phyloP scores from a whole-genome alignment of 139 green algal genomes.

The Eudorina sp. region DNA sequence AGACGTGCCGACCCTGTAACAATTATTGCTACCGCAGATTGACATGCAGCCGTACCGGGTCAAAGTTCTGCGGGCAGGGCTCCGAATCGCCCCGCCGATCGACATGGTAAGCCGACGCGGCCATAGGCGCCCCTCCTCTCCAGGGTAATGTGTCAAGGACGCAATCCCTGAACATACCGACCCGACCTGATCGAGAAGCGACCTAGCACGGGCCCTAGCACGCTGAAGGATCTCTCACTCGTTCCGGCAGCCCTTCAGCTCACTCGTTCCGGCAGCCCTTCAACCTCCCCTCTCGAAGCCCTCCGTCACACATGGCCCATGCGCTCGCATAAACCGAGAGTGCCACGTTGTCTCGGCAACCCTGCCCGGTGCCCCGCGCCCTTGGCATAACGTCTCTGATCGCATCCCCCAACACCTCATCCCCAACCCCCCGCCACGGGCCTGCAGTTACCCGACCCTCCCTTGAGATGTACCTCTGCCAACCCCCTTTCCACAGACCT shows the following conservation, averaged over 20 bases:
- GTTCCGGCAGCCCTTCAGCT: background rate
- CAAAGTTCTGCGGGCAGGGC: constrained; percentile 11
- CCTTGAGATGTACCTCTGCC: background rate
- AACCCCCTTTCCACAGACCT: background rate
- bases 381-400: too few species aligned
- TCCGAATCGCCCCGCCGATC: background rate
- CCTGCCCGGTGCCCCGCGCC: too few species aligned
- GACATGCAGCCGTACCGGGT: constrained; percentile 20
- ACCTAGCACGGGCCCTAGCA: background rate
- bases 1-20: too few species aligned
- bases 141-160: background rate
- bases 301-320: too few species aligned
- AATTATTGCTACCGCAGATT: background rate
- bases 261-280: background rate
- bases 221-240: background rate
- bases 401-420: too few species aligned
- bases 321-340: background rate
- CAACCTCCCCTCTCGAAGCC: too few species aligned
- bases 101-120: constrained; percentile 11
- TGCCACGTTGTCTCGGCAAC: background rate
- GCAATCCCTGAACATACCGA: background rate
- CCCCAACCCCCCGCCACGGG: too few species aligned
- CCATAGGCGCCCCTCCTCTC: background rate
- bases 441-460: background rate
- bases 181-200: background rate